phyloP scores from a whole-genome alignment of 805 yeast species.

The Monosporozyma solicola region DNA sequence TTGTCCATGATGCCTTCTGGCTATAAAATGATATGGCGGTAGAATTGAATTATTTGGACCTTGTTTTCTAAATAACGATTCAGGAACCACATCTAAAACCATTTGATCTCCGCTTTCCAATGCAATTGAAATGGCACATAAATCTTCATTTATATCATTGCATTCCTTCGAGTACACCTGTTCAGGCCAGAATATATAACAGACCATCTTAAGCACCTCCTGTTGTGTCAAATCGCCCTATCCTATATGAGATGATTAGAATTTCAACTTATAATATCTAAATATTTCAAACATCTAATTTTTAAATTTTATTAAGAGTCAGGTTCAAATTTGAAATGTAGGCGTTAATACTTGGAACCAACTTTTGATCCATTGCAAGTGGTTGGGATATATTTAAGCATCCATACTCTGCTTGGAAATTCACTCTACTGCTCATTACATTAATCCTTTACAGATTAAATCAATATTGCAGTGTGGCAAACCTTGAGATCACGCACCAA shows the following conservation, averaged over 20 bases:
- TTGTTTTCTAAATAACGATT: neutral
- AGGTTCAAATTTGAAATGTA: neutral
- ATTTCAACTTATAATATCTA: neutral
- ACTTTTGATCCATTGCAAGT: neutral
- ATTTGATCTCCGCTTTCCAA: slow-evolving; percentile 17
- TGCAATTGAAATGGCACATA: slow-evolving; percentile 12
- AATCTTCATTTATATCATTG: neutral
- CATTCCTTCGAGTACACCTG: slow-evolving; percentile 3
- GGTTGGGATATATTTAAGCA: neutral
- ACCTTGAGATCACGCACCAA: neutral
- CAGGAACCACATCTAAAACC: slow-evolving; percentile 13
- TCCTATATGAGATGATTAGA: neutral
- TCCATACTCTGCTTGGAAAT: neutral
- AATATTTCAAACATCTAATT: neutral
- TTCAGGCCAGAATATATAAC: slow-evolving; percentile 22
- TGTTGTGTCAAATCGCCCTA: neutral
- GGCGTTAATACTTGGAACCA: neutral
- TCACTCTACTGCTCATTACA: neutral
- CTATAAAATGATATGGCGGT: slow-evolving; percentile 12
- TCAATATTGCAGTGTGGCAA: neutral
- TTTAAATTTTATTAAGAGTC: neutral
- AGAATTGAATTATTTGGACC: neutral
- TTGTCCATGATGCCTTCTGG: neutral
- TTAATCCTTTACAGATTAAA: neutral
- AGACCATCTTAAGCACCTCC: slow-evolving; percentile 7